Evolutionary conservation across 306 rosid genomes (phyloP).

Genomic region (Gynostemma pentaphyllum): DNA sequence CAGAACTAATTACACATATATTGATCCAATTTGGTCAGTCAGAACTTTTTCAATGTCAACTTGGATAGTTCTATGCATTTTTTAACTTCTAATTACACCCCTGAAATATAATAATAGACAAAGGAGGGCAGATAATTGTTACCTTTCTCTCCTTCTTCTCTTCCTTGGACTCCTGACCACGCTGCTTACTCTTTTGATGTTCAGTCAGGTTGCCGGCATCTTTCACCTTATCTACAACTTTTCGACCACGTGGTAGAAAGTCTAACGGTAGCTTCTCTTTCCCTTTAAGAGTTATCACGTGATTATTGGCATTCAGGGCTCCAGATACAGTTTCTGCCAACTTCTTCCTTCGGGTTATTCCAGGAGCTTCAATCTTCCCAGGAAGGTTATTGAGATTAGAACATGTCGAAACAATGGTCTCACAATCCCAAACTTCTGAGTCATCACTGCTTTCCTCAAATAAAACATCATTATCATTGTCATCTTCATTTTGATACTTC

Average conservation of each 20-base stretch:
- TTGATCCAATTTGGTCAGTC: no score
- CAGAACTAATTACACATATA: no score
- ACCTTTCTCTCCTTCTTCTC: conserved; percentile 94
- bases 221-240: conserved; percentile 37
- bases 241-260: conserved; percentile 53
- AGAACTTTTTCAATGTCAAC: no score
- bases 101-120: background rate
- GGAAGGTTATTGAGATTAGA: conserved; percentile 89
- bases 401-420: conserved; percentile 74
- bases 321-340: conserved; percentile 50
- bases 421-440: conserved; percentile 85
- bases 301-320: conserved; percentile 38
- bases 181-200: conserved; percentile 52
- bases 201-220: conserved; percentile 25
- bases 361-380: conserved; percentile 61
- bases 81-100: no score
- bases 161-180: conserved; percentile 70
- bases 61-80: no score
- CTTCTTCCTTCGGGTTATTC: conserved; percentile 49
- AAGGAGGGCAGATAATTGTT: conserved; percentile 4
- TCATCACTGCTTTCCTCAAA: conserved; percentile 80
- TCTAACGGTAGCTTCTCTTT: conserved; percentile 70
- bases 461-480: conserved; percentile 29
- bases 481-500: conserved; percentile 56
- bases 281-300: conserved; percentile 55